Percentiles rank a stretch among this genome's conserved stretches.
Evolutionary conservation across 2,329 filamentous ascomycete species (phyloP).

Genomic region (Incumbomyces lentus): DNA sequence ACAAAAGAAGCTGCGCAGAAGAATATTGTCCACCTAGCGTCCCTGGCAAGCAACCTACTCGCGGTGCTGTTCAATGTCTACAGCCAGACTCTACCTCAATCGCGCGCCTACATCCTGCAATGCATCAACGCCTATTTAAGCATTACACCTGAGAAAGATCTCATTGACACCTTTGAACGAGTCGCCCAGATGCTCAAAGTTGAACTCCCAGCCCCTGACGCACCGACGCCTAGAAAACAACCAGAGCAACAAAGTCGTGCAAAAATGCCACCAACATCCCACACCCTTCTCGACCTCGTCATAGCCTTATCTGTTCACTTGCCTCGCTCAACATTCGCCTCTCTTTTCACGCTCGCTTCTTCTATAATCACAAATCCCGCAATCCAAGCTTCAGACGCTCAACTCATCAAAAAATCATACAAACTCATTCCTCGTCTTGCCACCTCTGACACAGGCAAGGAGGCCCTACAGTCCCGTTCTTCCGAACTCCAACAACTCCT

Average conservation of each 20-base stretch:
- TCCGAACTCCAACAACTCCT: slow-evolving; percentile 73
- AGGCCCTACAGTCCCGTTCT: slow-evolving; percentile 66
- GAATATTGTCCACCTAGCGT: slow-evolving; percentile 71
- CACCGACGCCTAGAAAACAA: slow-evolving; percentile 56
- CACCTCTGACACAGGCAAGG: slow-evolving; percentile 64
- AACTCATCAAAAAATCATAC: slow-evolving; percentile 97
- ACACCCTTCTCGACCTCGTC: slow-evolving; percentile 92
- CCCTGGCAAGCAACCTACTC: slow-evolving; percentile 76
- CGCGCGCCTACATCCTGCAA: slow-evolving; percentile 78
- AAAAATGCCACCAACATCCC: slow-evolving; percentile 79
- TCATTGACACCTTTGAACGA: slow-evolving; percentile 78
- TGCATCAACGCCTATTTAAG: slow-evolving; percentile 93
- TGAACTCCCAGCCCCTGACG: slow-evolving; percentile 50
- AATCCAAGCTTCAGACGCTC: slow-evolving; percentile 52
- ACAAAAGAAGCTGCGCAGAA: slow-evolving; percentile 63
- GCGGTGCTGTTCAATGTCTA: slow-evolving; percentile 99
- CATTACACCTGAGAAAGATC: slow-evolving; percentile 66
- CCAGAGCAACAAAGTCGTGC: slow-evolving; percentile 50
- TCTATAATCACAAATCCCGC: slow-evolving; percentile 70
- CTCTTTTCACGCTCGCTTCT: slow-evolving; percentile 77
- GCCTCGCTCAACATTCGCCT: slow-evolving; percentile 70
- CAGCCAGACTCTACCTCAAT: slow-evolving; percentile 87
- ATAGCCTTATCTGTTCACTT: slow-evolving; percentile 94
- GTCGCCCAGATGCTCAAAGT: slow-evolving; percentile 74
- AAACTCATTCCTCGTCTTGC: slow-evolving; percentile 89